A percentile compares a stretch with the other conserved stretches of the same genome.
Evolutionary conservation across 345 rosid genomes (phyloP).

Genomic region (Draba incana): DNA sequence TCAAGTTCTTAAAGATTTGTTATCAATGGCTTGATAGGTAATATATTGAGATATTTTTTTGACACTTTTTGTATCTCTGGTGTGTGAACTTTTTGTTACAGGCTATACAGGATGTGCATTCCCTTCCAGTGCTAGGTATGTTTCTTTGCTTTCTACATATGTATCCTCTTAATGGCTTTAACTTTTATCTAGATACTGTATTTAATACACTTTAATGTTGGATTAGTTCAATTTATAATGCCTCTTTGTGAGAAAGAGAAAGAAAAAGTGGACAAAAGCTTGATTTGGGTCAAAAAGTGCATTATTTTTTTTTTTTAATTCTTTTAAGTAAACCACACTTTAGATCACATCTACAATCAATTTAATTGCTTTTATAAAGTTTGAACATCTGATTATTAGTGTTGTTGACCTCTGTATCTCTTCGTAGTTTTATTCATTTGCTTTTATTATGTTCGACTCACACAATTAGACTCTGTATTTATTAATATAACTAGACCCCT

Average conservation of each 20-base stretch:
- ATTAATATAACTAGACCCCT: not conserved
- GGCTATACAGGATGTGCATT: slow-evolving; percentile 47
- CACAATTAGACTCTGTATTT: not conserved
- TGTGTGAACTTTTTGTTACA: slow-evolving; percentile 28
- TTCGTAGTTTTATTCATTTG: not conserved
- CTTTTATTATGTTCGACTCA: slow-evolving; percentile 1
- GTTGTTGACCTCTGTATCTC: slow-evolving; percentile 7
- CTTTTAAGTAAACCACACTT: slow-evolving; percentile 12
- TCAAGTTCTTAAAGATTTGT: not conserved
- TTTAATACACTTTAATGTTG: slow-evolving; percentile 8
- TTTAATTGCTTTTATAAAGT: slow-evolving; percentile 23
- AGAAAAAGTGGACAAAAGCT: slow-evolving; percentile 5
- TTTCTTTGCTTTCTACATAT: slow-evolving; percentile 16
- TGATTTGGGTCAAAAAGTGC: slow-evolving; percentile 21
- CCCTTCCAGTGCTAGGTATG: slow-evolving; percentile 49
- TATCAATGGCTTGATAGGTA: not conserved
- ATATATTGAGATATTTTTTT: not conserved
- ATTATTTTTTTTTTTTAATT: not conserved
- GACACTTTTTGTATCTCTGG: not conserved
- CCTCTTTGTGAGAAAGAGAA: slow-evolving; percentile 9
- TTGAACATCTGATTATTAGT: slow-evolving; percentile 4
- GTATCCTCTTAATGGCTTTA: not conserved
- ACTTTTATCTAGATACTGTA: not conserved
- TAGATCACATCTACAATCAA: slow-evolving; percentile 4
- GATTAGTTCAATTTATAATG: slow-evolving; percentile 1